These are phyloP conservation scores for Kodamaea leandrae DNA, from an alignment of 805 yeast species.

Conservation along the genomic window DNA sequence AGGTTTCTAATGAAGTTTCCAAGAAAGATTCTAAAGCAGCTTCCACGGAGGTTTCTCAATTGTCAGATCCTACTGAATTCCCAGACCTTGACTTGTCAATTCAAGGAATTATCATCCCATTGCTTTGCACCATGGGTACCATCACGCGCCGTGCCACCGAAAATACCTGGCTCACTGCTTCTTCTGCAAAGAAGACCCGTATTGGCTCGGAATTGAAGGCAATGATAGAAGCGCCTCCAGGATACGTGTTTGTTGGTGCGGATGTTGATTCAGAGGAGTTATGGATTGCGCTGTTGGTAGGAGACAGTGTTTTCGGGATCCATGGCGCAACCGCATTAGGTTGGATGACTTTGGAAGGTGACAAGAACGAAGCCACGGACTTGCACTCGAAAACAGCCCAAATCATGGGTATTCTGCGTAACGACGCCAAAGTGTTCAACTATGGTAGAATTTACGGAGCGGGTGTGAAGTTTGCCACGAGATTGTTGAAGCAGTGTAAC, in stretches of 20 bases:
- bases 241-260: conserved; percentile 93
- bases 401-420: conserved; percentile 83
- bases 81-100: neutral
- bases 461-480: conserved; percentile 85
- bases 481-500: conserved; percentile 80
- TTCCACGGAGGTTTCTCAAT: conserved; percentile 24
- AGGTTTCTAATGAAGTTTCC: conserved; percentile 8
- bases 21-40: conserved; percentile 21
- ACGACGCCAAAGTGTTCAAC: conserved; percentile 92
- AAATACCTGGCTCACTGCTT: conserved; percentile 96
- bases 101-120: conserved; percentile 78
- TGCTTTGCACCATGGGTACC: conserved; percentile 90
- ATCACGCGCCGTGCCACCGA: conserved; percentile 95
- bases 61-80: neutral
- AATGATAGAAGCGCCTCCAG: conserved; percentile 79
- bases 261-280: conserved; percentile 98
- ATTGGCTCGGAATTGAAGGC: conserved; percentile 94
- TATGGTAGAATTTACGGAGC: conserved; percentile 98
- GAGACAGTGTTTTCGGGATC: conserved; percentile 82
- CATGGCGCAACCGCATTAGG: conserved; percentile 98
- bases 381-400: conserved; percentile 91
- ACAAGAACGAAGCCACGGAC: conserved; percentile 88
- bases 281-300: conserved; percentile 95
- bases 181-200: conserved; percentile 81
- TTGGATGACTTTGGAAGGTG: conserved; percentile 99